Evolutionary conservation across 2,329 filamentous ascomycete species (phyloP), one percentile per base, ranked within the genome.

Genomic region (Trichoderma sp.): DNA sequence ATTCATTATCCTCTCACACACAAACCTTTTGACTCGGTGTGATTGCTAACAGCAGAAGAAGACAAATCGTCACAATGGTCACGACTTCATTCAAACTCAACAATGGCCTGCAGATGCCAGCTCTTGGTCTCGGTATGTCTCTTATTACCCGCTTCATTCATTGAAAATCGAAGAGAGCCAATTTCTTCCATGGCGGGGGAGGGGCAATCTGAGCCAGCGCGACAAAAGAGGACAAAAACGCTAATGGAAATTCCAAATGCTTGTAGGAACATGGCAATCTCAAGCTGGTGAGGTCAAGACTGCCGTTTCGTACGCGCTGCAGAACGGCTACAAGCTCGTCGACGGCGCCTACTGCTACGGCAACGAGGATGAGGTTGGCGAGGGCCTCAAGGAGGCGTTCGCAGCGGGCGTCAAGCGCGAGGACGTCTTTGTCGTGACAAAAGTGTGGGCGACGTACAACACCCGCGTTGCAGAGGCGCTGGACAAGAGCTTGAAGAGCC

Each of bases 361-460:
- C 73, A 94, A 96, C 79, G 93, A 97, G 81, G 86, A 90, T 59
- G 92, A 95, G 79, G 93, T 96, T 18, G 93, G 93, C 71, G 83
- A 89, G 76, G 93, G 91, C 11, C 85, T 97, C 66, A 87, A 89
- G 77, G 89, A 91, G 68, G 92, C 91, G 34, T 88, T 95, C 75
- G 84, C 82, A 30, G 82, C 87, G 5, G 92, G 92, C 28, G 83
- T 91, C 74, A 91, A 90, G 85, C 87, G 93, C 70, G 87, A 91
- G 77, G 91, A 96, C 69, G 81, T 96, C 71, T 96, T 96, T 81
- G 87, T 96, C 69, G 91, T 92, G 66, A 93, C 90, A 75, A 96
- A 97, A 85, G 86, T 94, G 46, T 96, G 93, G 91, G 90, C 89
- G 76, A 93, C 91, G 61, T 94, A 91, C 82, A 90, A 91, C 79